Conservation (phyloP, 192 early-diverging fungal species). For the Entomortierella chlamydospora region DNA sequence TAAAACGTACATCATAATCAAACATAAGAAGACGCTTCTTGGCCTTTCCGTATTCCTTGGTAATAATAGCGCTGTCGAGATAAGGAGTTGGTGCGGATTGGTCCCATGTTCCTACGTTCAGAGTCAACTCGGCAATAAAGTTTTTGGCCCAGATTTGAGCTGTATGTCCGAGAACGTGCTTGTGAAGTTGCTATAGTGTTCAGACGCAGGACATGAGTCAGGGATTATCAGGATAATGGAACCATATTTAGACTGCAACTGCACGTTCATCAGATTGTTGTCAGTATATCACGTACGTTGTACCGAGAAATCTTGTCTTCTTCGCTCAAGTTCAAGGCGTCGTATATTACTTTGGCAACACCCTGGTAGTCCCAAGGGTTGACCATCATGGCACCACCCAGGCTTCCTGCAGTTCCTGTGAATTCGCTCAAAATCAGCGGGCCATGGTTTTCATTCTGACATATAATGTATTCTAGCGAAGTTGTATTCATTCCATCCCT, state of each 20-base stretch:
- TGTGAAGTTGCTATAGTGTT: conserved; percentile 72
- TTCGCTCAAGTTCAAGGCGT: conserved; percentile 71
- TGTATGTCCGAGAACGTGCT: conserved; percentile 85
- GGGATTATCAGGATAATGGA: too few species aligned
- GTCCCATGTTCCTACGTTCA: conserved; percentile 55
- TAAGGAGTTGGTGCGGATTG: conserved; percentile 61
- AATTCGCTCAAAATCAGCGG: conserved; percentile 96
- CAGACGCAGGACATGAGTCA: too few species aligned
- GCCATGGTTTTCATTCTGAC: conserved; percentile 87
- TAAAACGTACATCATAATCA: conserved; percentile 85
- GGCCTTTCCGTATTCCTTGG: conserved; percentile 63
- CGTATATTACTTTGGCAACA: conserved; percentile 80
- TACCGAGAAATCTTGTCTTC: conserved; percentile 77
- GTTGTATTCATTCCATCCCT: conserved; percentile 99
- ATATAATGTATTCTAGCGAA: conserved; percentile 93
- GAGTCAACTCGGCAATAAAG: conserved; percentile 82
- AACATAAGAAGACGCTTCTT: conserved; percentile 89
- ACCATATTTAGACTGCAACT: too few species aligned
- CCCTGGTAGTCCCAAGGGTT: conserved; percentile 91
- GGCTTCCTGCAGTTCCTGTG: conserved; percentile 90
- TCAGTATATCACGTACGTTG: too few species aligned
- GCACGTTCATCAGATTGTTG: too few species aligned
- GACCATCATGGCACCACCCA: conserved; percentile 83
- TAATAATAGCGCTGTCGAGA: conserved; percentile 51
- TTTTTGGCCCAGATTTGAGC: conserved; percentile 88